Base-by-base conservation (phyloP, 2,329 filamentous ascomycete species). In the Ophiostoma quercus region DNA sequence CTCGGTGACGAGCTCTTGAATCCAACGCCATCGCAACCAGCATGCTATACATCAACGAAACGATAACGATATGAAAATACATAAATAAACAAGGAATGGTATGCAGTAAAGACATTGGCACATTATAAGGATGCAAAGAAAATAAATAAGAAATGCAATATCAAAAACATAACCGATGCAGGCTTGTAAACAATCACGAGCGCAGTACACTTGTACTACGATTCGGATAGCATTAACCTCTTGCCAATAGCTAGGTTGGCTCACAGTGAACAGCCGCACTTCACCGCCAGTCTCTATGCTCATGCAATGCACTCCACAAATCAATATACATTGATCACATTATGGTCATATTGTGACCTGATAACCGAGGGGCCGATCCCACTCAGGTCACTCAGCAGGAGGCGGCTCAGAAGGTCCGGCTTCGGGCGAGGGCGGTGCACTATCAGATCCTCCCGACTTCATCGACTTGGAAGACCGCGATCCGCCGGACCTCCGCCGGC, bases 401-500 rank as follows among this genome's bases (percentile, higher is more conserved):
- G 69, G 66, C 5, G 68, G 68, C 16, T 66, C 47, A 1, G 71
- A 51, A 5, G 68, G 67, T 4, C 57, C 66, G 4, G 32, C 68
- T 11, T 54, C 63, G 5, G 72, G 71, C 37, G 71, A 54, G 2
- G 72, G 62, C 16, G 72, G 71, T 4, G 69, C 69, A 16, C 69
- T 72, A 32, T 69, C 68, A 19, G 66, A 22, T 3, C 32, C 41
- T 32, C 37, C 22, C 19, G 69, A 69, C 34, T 72, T 71, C 51
- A 54, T 43, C 1, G 67, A 69, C 41, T 71, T 70, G 43, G 70
- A 68, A 12, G 67, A 69, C 32, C 68, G 60, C 32, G 71, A 72
- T 3, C 68, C 67, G 4, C 66, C 67, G 11, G 67, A 67, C 6
- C 37, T 43, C 9, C 68, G 71, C 11, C 67, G 62, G 1, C 67